Evolutionary conservation across 495 filamentous ascomycete genomes (phyloP).

Genomic region (Chaetomidium leptoderma): DNA sequence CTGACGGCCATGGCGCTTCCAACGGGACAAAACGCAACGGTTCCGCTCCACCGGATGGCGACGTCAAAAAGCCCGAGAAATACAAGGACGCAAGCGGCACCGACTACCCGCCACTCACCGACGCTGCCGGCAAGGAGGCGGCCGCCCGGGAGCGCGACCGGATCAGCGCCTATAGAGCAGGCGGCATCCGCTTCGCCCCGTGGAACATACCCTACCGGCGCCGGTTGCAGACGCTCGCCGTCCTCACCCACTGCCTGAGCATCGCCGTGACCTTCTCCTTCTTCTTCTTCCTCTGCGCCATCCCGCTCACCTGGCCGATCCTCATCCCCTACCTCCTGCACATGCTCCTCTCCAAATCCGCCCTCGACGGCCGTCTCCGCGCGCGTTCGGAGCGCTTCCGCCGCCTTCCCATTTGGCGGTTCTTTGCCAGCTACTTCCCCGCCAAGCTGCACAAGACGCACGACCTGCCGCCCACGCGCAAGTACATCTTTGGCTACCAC

Average conservation of each 20-base stretch:
- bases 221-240: constrained; percentile 79
- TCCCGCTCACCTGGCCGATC: constrained; percentile 87
- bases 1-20: neutral
- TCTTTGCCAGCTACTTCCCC: constrained; percentile 92
- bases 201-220: constrained; percentile 80
- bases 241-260: constrained; percentile 79
- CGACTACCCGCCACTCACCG: constrained; percentile 22
- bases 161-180: constrained; percentile 25
- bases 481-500: constrained; percentile 98
- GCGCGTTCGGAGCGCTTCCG: constrained; percentile 70
- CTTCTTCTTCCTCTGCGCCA: constrained; percentile 89
- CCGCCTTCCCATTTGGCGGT: constrained; percentile 71
- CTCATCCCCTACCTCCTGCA: constrained; percentile 88
- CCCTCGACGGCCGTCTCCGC: constrained; percentile 66
- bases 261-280: constrained; percentile 69
- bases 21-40: neutral
- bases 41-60: neutral
- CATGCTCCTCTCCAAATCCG: constrained; percentile 70
- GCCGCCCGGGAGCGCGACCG: constrained; percentile 21
- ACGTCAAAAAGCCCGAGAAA: neutral
- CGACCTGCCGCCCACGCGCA: constrained; percentile 72
- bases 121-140: constrained; percentile 4
- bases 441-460: constrained; percentile 79
- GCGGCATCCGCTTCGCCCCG: constrained; percentile 72
- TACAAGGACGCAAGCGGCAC: neutral